Percentiles rank a stretch among this genome's conserved stretches.
phyloP scores from a whole-genome alignment of 768 basidiomycete genomes.

The Collybia sordida region DNA sequence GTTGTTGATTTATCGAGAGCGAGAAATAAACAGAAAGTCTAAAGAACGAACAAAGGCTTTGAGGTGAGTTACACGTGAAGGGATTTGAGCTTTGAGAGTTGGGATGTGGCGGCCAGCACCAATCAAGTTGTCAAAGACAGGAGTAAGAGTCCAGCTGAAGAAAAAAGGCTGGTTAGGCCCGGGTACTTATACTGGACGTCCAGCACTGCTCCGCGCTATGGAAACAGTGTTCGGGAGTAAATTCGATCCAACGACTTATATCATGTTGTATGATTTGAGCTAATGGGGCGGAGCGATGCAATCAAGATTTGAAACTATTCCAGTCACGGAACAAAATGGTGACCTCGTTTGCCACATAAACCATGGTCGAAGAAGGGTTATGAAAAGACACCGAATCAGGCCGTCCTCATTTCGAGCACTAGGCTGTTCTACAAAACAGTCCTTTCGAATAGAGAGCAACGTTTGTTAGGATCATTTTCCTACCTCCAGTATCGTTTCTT shows the following conservation, averaged over 20 bases:
- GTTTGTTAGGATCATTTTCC: no score
- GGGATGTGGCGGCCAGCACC: constrained; percentile 34
- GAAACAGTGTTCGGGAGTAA: not conserved
- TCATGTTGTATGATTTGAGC: not conserved
- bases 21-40: constrained; percentile 5
- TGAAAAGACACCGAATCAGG: no score
- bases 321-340: no score
- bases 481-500: no score
- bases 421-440: no score
- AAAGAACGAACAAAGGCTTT: constrained; percentile 10
- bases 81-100: constrained; percentile 9
- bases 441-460: no score
- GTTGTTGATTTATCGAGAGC: constrained; percentile 4
- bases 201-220: not conserved
- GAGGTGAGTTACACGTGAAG: constrained; percentile 14
- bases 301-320: no score
- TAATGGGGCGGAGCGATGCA: no score
- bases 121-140: constrained; percentile 20
- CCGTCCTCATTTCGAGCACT: no score
- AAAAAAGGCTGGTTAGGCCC: constrained; percentile 1
- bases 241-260: no score
- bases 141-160: constrained; percentile 36
- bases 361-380: no score
- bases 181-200: not conserved
- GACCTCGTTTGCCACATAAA: no score